A percentile compares a stretch with the other conserved stretches of the same genome.
phyloP scores from a whole-genome alignment of 202 grass and related monocot species.

The Digitaria exilis region DNA sequence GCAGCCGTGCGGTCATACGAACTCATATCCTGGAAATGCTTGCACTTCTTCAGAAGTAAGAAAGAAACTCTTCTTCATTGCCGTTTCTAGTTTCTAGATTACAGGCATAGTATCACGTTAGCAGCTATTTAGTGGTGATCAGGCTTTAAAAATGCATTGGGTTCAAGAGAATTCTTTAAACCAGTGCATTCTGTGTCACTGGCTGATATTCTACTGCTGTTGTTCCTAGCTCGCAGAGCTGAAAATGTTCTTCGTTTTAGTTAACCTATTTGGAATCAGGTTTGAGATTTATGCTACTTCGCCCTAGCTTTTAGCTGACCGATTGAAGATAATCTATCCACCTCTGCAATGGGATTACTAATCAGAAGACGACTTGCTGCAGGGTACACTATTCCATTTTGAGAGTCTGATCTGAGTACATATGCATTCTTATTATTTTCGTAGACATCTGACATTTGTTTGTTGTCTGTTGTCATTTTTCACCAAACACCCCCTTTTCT shows the following conservation, averaged over 20 bases:
- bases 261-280: not conserved
- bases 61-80: constrained; percentile 16
- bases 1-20: constrained; percentile 51
- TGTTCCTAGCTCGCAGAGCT: not conserved
- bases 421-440: not conserved
- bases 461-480: not conserved
- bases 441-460: not conserved
- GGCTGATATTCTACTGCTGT: not conserved
- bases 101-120: not conserved
- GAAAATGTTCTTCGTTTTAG: too few relatives aligned
- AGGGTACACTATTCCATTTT: not conserved
- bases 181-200: not conserved
- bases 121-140: not conserved
- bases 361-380: constrained; percentile 2
- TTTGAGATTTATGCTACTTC: not conserved
- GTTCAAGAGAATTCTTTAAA: not conserved
- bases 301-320: not conserved
- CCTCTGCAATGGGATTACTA: constrained; percentile 2
- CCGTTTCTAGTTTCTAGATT: not conserved
- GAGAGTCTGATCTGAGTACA: not conserved
- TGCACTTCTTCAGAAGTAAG: constrained; percentile 75
- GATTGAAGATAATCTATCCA: too few relatives aligned
- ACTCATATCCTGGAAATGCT: constrained; percentile 64
- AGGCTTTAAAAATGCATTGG: constrained; percentile 3
- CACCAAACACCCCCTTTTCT: not conserved